phyloP scores from a whole-genome alignment of 192 early-diverging fungal species.

The Coemansia sp. region DNA sequence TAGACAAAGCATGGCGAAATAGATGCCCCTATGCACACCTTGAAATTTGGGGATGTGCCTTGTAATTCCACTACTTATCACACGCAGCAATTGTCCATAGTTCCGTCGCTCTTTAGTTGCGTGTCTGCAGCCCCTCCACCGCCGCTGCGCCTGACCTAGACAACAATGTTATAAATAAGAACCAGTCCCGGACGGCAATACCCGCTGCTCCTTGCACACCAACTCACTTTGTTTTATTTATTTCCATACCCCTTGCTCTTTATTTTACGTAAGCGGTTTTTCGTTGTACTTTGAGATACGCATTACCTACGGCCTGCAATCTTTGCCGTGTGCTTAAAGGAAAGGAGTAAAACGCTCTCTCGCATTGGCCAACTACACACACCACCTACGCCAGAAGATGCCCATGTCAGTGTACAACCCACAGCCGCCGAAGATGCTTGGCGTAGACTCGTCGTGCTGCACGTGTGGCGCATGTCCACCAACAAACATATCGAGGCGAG shows the following conservation, averaged over 20 bases:
- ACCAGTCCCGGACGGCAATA: background rate
- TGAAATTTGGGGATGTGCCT: background rate
- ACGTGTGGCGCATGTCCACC: slow-evolving; percentile 34
- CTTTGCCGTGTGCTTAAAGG: background rate
- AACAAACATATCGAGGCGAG: slow-evolving; percentile 24
- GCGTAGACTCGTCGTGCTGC: slow-evolving; percentile 6
- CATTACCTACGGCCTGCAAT: background rate
- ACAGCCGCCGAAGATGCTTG: background rate
- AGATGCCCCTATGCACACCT: background rate
- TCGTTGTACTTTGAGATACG: background rate
- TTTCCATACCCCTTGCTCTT: background rate
- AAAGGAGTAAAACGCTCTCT: background rate
- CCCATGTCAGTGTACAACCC: slow-evolving; percentile 12
- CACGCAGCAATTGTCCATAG: background rate
- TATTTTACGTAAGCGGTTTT: background rate
- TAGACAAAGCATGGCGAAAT: background rate
- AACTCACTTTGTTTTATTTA: background rate
- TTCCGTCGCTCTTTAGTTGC: background rate
- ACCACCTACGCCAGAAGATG: background rate
- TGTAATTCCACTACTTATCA: background rate
- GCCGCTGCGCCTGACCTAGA: no score
- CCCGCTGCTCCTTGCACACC: background rate
- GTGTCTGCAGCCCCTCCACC: background rate
- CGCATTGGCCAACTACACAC: background rate
- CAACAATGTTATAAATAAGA: no score